Base-by-base conservation (phyloP, 2,329 filamentous ascomycete genomes). In the Ramularia collo-cygni region DNA sequence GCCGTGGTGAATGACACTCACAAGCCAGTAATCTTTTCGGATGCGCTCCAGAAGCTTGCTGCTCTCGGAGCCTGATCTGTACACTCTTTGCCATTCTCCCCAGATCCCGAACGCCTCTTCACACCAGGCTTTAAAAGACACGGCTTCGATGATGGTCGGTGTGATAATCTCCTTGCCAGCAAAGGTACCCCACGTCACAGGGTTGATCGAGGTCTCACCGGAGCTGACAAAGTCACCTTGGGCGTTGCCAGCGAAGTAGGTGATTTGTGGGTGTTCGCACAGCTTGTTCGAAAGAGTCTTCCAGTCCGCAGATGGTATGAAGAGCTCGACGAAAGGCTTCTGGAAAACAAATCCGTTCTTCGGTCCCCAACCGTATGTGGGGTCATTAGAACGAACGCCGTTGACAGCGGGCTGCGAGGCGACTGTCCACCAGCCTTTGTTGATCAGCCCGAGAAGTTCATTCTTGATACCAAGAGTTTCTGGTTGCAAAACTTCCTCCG, bases 81-180 rank as follows among this genome's bases (percentile, higher is more conserved):
- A 96, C 33, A 95, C 83, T 51, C 84, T 75, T 45, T 84, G 81
- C 92, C 92, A 98, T 68, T 96, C 92, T 29, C 73, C 76, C 85
- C 90, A 96, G 57, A 96, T 95, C 21, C 83, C 83, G 67, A 92
- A 98, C 1, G 92, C 90, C 71, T 98, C 92, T 59, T 96, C 92
- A 42, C 80, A 77, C 92, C 92, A 98, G 6, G 89, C 87, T 47
- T 80, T 75, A 72, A 96, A 96, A 60, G 85, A 92, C 37, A 95
- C 86, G 53, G 89, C 85, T 62, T 96, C 90, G 56, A 96, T 94
- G 58, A 96, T 96, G 2, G 90, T 96, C 3, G 90, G 90, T 15
- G 89, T 94, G 42, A 94, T 77, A 58, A 96, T 96, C 48, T 96
- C 90, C 66, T 95, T 95, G 29, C 87, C 87, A 0, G 85, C 83